Conservation (phyloP, 441 rosid genomes). For the Isatis lusitanica region DNA sequence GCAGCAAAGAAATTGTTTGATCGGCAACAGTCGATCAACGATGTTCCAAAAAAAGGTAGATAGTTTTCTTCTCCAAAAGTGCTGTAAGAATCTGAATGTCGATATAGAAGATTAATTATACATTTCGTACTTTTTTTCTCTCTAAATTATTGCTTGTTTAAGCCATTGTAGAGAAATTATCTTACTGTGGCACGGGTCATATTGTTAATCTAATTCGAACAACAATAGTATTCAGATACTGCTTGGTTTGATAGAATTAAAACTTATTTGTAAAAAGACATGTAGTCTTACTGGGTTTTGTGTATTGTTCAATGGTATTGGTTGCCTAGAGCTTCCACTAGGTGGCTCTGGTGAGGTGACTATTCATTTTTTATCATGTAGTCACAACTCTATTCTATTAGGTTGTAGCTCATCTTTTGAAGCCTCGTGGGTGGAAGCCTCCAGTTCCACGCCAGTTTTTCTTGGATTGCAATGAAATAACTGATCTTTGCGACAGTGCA, state of each 20-base stretch:
- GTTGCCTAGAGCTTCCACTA: constrained; percentile 23
- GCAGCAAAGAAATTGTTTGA: constrained; percentile 95
- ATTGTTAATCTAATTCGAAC: constrained; percentile 1
- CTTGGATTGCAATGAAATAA: constrained; percentile 97
- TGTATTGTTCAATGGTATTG: constrained; percentile 14
- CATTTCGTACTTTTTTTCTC: background rate
- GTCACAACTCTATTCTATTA: constrained; percentile 26
- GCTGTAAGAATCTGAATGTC: background rate
- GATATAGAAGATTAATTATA: background rate
- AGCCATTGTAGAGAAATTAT: background rate
- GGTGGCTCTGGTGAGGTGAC: constrained; percentile 18
- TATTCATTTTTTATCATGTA: background rate
- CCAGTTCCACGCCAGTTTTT: constrained; percentile 97
- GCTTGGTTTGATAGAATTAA: background rate
- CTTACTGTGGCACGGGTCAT: constrained; percentile 10
- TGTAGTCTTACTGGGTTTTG: constrained; percentile 4
- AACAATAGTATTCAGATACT: background rate
- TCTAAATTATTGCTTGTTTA: background rate
- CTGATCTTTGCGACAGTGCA: constrained; percentile 94
- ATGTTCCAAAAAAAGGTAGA: constrained; percentile 95
- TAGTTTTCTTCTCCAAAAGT: background rate
- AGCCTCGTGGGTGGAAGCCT: constrained; percentile 99
- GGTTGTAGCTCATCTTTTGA: constrained; percentile 90
- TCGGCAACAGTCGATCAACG: constrained; percentile 91
- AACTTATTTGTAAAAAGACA: background rate